Evolutionary conservation across 2,329 filamentous ascomycete species (phyloP).

Genomic region (Sclerotiophoma versabilis): DNA sequence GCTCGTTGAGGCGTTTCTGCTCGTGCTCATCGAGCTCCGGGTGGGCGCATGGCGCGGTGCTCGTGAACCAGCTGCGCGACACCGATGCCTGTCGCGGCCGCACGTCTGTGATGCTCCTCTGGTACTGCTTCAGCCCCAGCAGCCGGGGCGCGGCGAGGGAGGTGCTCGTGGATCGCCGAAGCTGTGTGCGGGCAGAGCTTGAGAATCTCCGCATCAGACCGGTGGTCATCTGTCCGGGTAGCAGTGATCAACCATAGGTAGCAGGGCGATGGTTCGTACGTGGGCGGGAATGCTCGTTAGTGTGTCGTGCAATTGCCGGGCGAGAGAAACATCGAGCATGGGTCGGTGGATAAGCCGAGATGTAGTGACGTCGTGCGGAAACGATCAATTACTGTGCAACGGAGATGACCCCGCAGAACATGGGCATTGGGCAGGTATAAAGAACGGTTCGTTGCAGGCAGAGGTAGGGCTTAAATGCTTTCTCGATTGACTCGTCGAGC

Average conservation of each 20-base stretch:
- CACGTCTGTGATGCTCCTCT: slow-evolving; percentile 43
- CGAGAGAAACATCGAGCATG: slow-evolving; percentile 18
- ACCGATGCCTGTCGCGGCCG: slow-evolving; percentile 41
- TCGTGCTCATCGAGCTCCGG: slow-evolving; percentile 44
- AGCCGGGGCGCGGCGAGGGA: slow-evolving; percentile 37
- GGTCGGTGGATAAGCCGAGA: slow-evolving; percentile 16
- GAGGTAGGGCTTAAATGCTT: background rate
- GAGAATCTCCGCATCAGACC: slow-evolving; percentile 57
- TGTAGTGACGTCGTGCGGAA: slow-evolving; percentile 28
- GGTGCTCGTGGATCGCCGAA: slow-evolving; percentile 26
- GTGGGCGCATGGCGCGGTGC: slow-evolving; percentile 42
- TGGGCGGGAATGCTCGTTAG: slow-evolving; percentile 15
- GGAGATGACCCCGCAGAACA: slow-evolving; percentile 10
- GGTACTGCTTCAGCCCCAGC: slow-evolving; percentile 43
- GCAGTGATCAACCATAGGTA: slow-evolving; percentile 41
- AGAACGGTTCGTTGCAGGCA: background rate
- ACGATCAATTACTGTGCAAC: background rate
- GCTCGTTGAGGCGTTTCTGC: slow-evolving; percentile 63
- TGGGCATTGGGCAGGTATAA: background rate
- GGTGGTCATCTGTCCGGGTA: slow-evolving; percentile 50
- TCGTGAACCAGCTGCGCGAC: slow-evolving; percentile 55
- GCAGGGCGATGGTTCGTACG: slow-evolving; percentile 14
- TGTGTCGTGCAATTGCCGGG: slow-evolving; percentile 12
- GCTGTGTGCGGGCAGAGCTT: slow-evolving; percentile 49
- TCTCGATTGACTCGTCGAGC: background rate